Percentiles rank a stretch among this genome's conserved stretches.
Conservation (phyloP, 768 basidiomycete genomes). For the Pisolithus marmoratus region DNA sequence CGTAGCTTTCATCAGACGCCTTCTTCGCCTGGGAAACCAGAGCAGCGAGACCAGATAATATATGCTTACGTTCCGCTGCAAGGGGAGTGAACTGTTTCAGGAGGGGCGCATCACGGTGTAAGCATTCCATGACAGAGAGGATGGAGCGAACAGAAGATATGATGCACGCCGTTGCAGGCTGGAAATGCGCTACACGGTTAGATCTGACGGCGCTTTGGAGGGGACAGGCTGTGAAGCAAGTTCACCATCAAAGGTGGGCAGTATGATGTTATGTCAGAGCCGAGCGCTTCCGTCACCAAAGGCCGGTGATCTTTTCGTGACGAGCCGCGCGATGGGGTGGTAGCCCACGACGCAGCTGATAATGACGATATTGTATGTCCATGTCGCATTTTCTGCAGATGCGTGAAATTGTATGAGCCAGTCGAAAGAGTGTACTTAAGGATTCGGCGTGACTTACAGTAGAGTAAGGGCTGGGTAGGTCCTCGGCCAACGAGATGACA, state of each 20-base stretch:
- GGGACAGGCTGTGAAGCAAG: constrained; percentile 76
- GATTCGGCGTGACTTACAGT: constrained; percentile 31
- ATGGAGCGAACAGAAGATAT: constrained; percentile 91
- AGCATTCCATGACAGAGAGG: constrained; percentile 75
- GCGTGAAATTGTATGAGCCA: constrained; percentile 9
- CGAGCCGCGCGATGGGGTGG: constrained; percentile 34
- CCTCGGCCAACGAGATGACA: constrained; percentile 45
- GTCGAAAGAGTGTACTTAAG: not conserved
- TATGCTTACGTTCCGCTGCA: constrained; percentile 72
- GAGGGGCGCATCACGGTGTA: constrained; percentile 73
- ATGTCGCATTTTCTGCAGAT: constrained; percentile 39
- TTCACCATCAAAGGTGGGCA: constrained; percentile 79
- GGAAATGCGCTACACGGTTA: constrained; percentile 79
- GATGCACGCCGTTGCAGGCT: constrained; percentile 90
- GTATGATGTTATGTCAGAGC: constrained; percentile 51
- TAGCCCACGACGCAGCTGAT: constrained; percentile 52
- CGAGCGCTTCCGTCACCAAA: constrained; percentile 40
- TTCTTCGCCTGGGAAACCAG: constrained; percentile 78
- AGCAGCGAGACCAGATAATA: constrained; percentile 73
- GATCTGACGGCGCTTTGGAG: constrained; percentile 79
- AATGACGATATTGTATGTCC: constrained; percentile 44
- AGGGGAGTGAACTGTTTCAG: constrained; percentile 63
- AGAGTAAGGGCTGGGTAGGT: constrained; percentile 34
- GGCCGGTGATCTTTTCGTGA: constrained; percentile 38
- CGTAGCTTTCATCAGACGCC: constrained; percentile 45